Conservation (phyloP, 1,284 basidiomycete species). For the Schizopora paradoxa region DNA sequence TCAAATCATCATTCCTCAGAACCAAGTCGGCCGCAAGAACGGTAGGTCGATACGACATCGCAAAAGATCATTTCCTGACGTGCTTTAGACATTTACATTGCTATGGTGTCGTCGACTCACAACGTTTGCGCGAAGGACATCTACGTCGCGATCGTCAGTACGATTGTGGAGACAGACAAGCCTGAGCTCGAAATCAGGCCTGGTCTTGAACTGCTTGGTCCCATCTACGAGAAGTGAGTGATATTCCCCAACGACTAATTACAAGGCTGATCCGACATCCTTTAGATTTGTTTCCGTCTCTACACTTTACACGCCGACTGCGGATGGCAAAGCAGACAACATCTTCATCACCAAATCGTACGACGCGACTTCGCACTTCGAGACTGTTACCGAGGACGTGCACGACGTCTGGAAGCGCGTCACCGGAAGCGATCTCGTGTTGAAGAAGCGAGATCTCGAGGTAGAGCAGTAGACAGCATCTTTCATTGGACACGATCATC, state of each 20-base stretch:
- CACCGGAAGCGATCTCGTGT: slow-evolving; percentile 65
- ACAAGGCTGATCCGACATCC: background rate
- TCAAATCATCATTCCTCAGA: slow-evolving; percentile 99
- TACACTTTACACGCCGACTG: slow-evolving; percentile 86
- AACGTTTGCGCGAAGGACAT: slow-evolving; percentile 95
- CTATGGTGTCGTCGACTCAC: slow-evolving; percentile 94
- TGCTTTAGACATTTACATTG: slow-evolving; percentile 91
- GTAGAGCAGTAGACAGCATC: slow-evolving; percentile 49
- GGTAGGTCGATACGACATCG: slow-evolving; percentile 47
- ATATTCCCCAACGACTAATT: background rate
- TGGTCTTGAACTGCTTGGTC: slow-evolving; percentile 88
- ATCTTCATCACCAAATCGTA: slow-evolving; percentile 98
- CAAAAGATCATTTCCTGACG: slow-evolving; percentile 17
- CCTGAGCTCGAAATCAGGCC: slow-evolving; percentile 92
- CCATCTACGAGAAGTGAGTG: slow-evolving; percentile 90
- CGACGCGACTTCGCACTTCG: slow-evolving; percentile 98
- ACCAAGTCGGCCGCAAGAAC: slow-evolving; percentile 92
- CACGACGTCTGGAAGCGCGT: slow-evolving; percentile 90
- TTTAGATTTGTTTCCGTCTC: slow-evolving; percentile 85
- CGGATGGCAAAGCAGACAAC: slow-evolving; percentile 76
- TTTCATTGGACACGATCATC: too few species aligned
- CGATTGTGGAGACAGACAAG: slow-evolving; percentile 92
- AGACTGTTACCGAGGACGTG: slow-evolving; percentile 95
- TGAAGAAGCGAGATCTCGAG: slow-evolving; percentile 80
- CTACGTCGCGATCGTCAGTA: slow-evolving; percentile 97